Percentiles rank a stretch among this genome's conserved stretches.
phyloP scores from a whole-genome alignment of 805 yeast genomes.

The Saccharomycopsis oosterbeekiorum region DNA sequence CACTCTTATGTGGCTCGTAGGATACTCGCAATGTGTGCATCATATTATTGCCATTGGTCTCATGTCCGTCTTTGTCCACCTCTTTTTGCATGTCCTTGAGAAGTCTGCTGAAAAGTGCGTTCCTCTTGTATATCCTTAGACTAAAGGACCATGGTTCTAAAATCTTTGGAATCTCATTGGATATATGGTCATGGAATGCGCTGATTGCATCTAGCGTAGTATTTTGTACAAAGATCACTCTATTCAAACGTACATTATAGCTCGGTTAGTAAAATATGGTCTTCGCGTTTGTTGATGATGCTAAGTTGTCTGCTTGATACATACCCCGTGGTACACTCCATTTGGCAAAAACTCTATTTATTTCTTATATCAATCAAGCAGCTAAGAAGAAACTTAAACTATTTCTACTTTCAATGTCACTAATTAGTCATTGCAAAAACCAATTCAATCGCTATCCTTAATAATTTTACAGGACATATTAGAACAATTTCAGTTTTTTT shows the following conservation, averaged over 20 bases:
- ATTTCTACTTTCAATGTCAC: too few species aligned
- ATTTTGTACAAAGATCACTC: conserved; percentile 33
- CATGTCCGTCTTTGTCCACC: conserved; percentile 22
- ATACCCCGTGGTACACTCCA: neutral
- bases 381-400: neutral
- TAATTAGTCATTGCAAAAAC: too few species aligned
- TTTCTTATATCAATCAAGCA: too few species aligned
- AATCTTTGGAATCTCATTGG: conserved; percentile 53
- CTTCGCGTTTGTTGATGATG: neutral
- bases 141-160: conserved; percentile 63
- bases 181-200: conserved; percentile 58
- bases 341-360: neutral
- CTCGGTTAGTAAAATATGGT: neutral
- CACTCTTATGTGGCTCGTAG: conserved; percentile 36
- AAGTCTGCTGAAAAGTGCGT: conserved; percentile 29
- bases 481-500: too few species aligned
- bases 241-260: conserved; percentile 9
- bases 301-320: neutral
- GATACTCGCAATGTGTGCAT: conserved; percentile 43
- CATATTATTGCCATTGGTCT: conserved; percentile 24
- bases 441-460: too few species aligned
- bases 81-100: neutral
- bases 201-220: conserved; percentile 53
- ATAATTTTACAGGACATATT: too few species aligned
- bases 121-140: conserved; percentile 57